A percentile compares a stretch with the other conserved stretches of the same genome.
Evolutionary conservation across 1,139 yeast species (phyloP).

Genomic region (Saccharomyces hybrid): DNA sequence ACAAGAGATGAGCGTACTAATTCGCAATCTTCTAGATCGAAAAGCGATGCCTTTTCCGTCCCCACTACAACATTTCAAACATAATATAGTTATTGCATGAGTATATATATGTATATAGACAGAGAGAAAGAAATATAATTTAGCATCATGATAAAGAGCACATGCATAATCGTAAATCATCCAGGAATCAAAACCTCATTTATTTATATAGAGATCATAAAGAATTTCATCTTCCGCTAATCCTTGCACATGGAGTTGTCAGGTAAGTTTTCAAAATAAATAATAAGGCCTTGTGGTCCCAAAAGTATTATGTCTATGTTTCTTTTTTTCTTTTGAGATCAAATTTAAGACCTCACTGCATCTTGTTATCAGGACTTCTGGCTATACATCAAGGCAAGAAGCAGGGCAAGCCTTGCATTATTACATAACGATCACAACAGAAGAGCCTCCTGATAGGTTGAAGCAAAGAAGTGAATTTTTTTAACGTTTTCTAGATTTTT

Average conservation of each 20-base stretch:
- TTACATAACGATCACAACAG: not conserved
- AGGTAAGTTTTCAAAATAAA: too few relatives aligned
- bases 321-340: too few relatives aligned
- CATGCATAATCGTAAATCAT: not conserved
- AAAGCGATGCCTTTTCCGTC: not conserved
- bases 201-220: not conserved
- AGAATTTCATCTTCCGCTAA: too few relatives aligned
- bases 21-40: not conserved
- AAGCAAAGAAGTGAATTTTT: not conserved
- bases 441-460: not conserved
- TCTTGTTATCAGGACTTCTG: not conserved
- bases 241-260: too few relatives aligned
- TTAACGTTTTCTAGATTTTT: not conserved
- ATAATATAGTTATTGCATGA: not conserved
- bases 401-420: too few relatives aligned
- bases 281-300: too few relatives aligned
- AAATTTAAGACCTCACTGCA: too few relatives aligned
- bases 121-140: not conserved
- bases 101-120: not conserved
- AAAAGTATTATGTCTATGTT: too few relatives aligned
- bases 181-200: not conserved
- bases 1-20: not conserved
- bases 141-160: not conserved
- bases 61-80: not conserved
- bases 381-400: not conserved